phyloP scores from a whole-genome alignment of 345 rosid species.

The Eutrema heterophyllum region DNA sequence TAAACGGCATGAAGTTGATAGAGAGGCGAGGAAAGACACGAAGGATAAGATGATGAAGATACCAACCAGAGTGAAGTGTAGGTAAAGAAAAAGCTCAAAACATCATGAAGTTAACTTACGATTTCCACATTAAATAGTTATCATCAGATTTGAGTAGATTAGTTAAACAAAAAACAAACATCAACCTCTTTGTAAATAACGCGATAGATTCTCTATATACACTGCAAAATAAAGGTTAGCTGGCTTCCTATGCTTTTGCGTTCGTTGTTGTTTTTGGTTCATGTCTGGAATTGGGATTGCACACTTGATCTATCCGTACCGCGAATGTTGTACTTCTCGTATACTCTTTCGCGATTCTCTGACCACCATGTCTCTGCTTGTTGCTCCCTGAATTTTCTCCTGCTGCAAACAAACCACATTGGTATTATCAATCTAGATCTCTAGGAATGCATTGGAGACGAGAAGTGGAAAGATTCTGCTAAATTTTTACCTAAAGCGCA shows the following conservation, averaged over 20 bases:
- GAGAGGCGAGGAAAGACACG: background rate
- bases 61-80: background rate
- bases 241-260: conserved; percentile 9
- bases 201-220: conserved; percentile 11
- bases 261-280: background rate
- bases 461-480: background rate
- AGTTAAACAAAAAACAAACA: background rate
- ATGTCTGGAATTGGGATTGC: conserved; percentile 22
- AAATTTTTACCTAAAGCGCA: conserved; percentile 91
- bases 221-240: background rate
- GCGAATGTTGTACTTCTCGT: conserved; percentile 73
- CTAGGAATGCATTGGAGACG: background rate
- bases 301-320: conserved; percentile 66
- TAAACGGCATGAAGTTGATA: conserved; percentile 9
- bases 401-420: conserved; percentile 43
- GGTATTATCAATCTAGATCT: background rate
- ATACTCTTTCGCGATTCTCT: conserved; percentile 89
- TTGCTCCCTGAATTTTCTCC: conserved; percentile 90
- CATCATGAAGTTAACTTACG: background rate
- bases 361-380: conserved; percentile 99
- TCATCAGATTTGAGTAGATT: background rate
- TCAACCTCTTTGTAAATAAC: conserved; percentile 10
- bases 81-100: background rate
- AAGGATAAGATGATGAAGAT: background rate
- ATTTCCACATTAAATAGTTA: background rate